These are phyloP conservation scores for Hydnomerulius pinastri DNA, from an alignment of 768 basidiomycete genomes.

Conservation along the genomic window DNA sequence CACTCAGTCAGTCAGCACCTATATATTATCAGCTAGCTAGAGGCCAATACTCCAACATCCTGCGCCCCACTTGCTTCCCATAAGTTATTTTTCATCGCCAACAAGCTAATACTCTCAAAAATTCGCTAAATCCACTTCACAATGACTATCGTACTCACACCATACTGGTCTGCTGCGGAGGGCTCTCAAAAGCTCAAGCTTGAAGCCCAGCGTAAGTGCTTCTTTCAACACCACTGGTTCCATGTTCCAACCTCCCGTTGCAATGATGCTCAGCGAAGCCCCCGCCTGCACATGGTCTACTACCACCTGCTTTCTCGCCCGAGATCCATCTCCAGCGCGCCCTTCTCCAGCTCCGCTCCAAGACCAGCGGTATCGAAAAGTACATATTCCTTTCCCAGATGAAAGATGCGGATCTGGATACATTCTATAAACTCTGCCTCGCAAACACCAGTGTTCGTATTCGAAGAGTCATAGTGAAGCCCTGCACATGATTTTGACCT, in stretches of 20 bases:
- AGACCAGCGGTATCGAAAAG: constrained; percentile 75
- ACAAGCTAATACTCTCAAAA: neutral
- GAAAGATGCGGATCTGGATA: constrained; percentile 66
- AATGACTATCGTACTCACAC: constrained; percentile 68
- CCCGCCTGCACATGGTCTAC: constrained; percentile 52
- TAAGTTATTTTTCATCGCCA: neutral
- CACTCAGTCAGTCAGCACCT: neutral
- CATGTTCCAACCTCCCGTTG: constrained; percentile 3
- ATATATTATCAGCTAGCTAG: too few relatives aligned
- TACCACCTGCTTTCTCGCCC: constrained; percentile 59
- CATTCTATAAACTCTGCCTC: constrained; percentile 80
- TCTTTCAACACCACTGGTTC: neutral
- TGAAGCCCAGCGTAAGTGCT: constrained; percentile 49
- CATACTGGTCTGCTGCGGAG: constrained; percentile 59
- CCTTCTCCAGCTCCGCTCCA: constrained; percentile 72
- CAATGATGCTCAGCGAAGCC: constrained; percentile 37
- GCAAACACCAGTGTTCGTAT: constrained; percentile 51
- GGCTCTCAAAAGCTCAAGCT: constrained; percentile 72
- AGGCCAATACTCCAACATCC: neutral
- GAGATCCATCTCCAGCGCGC: constrained; percentile 58
- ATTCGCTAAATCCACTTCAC: neutral
- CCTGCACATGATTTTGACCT: neutral
- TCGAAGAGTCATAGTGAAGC: neutral
- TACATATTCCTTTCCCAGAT: constrained; percentile 82
- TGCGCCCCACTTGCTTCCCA: neutral